phyloP scores from a whole-genome alignment of 306 rosid genomes.

The Styphnolobium japonicum region DNA sequence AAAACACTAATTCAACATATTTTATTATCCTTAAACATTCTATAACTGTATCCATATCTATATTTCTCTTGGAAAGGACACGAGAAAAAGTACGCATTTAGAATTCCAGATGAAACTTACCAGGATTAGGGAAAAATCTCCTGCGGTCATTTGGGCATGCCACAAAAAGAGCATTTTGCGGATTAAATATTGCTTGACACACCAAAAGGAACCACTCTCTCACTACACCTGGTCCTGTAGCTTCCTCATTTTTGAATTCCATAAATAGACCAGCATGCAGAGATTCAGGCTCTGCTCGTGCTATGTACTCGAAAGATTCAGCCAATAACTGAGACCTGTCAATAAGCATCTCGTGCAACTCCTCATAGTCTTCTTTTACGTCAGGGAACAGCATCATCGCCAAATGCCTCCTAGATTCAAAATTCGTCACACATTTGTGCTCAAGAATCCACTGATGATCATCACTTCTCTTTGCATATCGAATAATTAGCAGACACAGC shows the following conservation, averaged over 20 bases:
- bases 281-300: slow-evolving; percentile 43
- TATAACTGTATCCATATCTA: background rate
- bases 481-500: slow-evolving; percentile 43
- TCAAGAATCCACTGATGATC: slow-evolving; percentile 65
- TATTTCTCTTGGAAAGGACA: background rate
- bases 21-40: background rate
- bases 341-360: slow-evolving; percentile 73
- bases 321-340: slow-evolving; percentile 69
- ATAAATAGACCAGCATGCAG: slow-evolving; percentile 59
- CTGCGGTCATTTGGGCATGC: slow-evolving; percentile 75
- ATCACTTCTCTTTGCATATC: slow-evolving; percentile 40
- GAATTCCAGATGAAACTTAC: slow-evolving; percentile 38
- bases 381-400: slow-evolving; percentile 68
- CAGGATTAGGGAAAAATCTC: slow-evolving; percentile 82
- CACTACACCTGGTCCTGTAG: slow-evolving; percentile 86
- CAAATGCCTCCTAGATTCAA: slow-evolving; percentile 73
- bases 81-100: background rate
- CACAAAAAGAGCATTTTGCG: slow-evolving; percentile 65
- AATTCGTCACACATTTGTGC: slow-evolving; percentile 53
- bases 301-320: slow-evolving; percentile 70
- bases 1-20: background rate
- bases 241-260: slow-evolving; percentile 83
- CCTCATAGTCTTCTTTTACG: slow-evolving; percentile 56
- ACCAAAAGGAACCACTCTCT: slow-evolving; percentile 88
- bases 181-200: slow-evolving; percentile 71